Evolutionary conservation across 2,329 filamentous ascomycete species (phyloP), one percentile per base, ranked within the genome.

Genomic region (Eutypa lata): DNA sequence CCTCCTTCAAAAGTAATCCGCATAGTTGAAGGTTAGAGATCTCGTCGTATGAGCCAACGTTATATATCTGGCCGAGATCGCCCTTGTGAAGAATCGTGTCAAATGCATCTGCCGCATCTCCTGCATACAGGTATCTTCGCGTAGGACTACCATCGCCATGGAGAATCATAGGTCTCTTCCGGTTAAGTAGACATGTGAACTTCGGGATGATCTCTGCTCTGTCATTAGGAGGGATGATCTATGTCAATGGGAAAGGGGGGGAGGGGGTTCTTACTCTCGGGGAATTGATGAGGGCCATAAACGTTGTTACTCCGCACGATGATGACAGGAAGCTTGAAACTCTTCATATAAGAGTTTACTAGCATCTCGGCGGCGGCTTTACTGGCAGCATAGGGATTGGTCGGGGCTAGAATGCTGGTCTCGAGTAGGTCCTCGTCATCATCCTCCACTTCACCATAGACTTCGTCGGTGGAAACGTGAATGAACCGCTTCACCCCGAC

Each of bases 321-420:
- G 58, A 93, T 90, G 49, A 85, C 83, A 1, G 89, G 89, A 13
- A 94, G 77, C 68, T 88, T 88, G 76, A 91, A 92, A 70, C 86
- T 90, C 73, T 89, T 91, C 66, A 87, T 81, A 68, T 92, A 94
- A n/a, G 89, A 90, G 68, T 88, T 86, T n/a, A 93, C 88, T 64
- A 90, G 78, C 88, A 91, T 91, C 73, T 92, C 89, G 6, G 89
- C 89, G 1, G 89, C 89, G 2, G 89, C 89, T 71, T 92, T 92
- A 71, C 84, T 88, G 19, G 89, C 89, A 10, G 88, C 86, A 61
- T 92, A 92, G 14, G 90, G 90, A 64, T 93, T 94, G 19, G 89
- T 92, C 0, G 90, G 90, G 1, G 86, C 85, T 33, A 93, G 76
- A 59, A 89, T 83, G 71, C 87, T 89, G 16, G 83, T 82, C 72